These are phyloP conservation scores for Diaporthe helianthi DNA, from an alignment of 2,329 filamentous ascomycete species.

Conservation along the genomic window DNA sequence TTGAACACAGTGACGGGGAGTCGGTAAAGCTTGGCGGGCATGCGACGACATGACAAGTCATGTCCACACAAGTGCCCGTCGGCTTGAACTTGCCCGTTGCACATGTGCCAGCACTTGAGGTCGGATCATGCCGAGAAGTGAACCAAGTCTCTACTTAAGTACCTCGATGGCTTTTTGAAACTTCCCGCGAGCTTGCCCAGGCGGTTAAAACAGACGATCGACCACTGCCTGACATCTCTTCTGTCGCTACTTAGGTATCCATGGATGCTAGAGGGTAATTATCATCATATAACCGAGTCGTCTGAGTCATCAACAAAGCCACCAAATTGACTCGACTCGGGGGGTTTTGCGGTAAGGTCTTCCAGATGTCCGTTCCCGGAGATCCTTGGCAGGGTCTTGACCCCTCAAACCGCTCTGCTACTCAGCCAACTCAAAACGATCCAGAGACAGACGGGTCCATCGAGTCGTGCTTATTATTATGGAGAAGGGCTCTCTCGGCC, in stretches of 20 bases:
- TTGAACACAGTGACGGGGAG: background rate
- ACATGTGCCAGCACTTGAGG: background rate
- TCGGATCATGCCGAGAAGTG: background rate
- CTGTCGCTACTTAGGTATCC: too few species aligned
- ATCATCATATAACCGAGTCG: background rate
- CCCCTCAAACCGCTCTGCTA: constrained; percentile 5
- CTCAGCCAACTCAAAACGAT: background rate
- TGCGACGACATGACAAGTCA: background rate
- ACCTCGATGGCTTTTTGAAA: background rate
- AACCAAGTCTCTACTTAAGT: background rate
- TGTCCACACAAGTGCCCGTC: background rate
- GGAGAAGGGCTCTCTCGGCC: constrained; percentile 2
- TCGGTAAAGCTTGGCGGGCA: constrained; percentile 1
- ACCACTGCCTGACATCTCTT: background rate
- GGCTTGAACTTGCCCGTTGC: background rate
- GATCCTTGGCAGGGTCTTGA: background rate
- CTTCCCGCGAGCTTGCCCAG: background rate
- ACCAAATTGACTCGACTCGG: constrained; percentile 1
- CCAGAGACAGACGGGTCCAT: background rate
- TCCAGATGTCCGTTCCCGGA: background rate
- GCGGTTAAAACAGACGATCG: background rate
- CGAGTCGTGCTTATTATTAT: constrained; percentile 7
- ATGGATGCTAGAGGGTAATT: too few species aligned
- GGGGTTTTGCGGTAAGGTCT: background rate
- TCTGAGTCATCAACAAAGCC: background rate